Evolutionary conservation across 1,284 basidiomycete species (phyloP).

Genomic region (Ganoderma multipileum): DNA sequence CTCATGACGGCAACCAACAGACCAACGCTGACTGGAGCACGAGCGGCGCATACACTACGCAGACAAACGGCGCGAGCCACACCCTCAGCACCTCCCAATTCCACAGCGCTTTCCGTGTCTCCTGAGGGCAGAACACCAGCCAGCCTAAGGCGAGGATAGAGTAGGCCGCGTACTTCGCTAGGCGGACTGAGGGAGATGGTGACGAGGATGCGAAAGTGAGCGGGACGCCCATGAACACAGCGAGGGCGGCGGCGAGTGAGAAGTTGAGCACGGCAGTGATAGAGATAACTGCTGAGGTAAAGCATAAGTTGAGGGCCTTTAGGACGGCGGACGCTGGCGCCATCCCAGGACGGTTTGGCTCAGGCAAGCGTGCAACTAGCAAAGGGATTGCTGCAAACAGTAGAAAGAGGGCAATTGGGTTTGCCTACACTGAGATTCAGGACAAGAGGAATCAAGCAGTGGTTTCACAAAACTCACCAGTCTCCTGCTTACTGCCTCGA

Average conservation of each 20-base stretch:
- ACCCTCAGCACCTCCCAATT: conserved; percentile 75
- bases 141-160: conserved; percentile 61
- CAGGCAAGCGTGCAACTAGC: conserved; percentile 27
- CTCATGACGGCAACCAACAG: conserved; percentile 48
- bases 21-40: conserved; percentile 72
- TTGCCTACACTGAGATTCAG: background rate
- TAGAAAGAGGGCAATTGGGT: conserved; percentile 9
- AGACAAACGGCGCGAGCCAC: conserved; percentile 81
- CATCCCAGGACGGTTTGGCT: conserved; percentile 29
- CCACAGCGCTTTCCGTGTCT: conserved; percentile 60
- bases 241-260: conserved; percentile 79
- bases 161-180: conserved; percentile 53
- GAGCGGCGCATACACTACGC: conserved; percentile 73
- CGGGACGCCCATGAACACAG: conserved; percentile 66
- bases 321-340: conserved; percentile 60
- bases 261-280: conserved; percentile 90
- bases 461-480: conserved; percentile 1
- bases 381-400: conserved; percentile 34
- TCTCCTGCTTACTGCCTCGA: conserved; percentile 49
- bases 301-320: conserved; percentile 76
- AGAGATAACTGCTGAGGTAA: conserved; percentile 84
- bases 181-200: conserved; percentile 32
- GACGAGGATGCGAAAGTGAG: conserved; percentile 54
- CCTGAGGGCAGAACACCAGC: conserved; percentile 51
- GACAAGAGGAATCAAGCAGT: background rate